Evolutionary conservation across 2,329 filamentous ascomycete species (phyloP), one percentile per base, ranked within the genome.

Genomic region (Nemania sp.): DNA sequence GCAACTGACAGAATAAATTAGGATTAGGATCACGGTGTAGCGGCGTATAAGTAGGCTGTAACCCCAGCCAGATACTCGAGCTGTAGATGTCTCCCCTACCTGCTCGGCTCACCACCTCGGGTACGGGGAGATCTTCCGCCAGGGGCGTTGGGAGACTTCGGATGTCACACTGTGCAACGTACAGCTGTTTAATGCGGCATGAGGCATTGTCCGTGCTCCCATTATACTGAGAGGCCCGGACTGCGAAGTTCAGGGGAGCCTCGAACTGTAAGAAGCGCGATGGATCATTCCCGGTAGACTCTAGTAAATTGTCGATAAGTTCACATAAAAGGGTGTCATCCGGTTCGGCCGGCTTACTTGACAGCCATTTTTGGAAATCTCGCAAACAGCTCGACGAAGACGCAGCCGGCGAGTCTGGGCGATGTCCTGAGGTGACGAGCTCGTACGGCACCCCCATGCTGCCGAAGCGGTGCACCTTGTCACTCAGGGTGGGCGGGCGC

Each of bases 11-110:
- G 68, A 97, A 96, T 0, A 97, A 65, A 67, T 99, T 99, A 0
- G 91, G 91, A 65, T 97, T 97, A 0, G 94, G 94, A 66, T 99
- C 94, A 49, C 89, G 83, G 71, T 99, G 94, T 3, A 96, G 76
- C 3, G 94, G 91, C 0, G 94, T 97, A 63, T 91, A 91, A 0
- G 92, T 97, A 0, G 91, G 91, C 33, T 91, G 84, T 12, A 87
- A 77, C 1, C 94, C 94, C 11, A 97, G 80, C 93, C 93, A 99
- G 37, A 97, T 76, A 63, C 89, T 95, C 0, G 88, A 86, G 63
- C 80, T 83, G 68, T 97, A 97, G n/a, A 97, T 73, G 68, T 97
- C 92, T 2, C 90, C 91, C 61, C 82, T 88, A 0, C 89, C 89
- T 1, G 83, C 80, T 6, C 75, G 68, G 3, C 66, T 70, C 3